phyloP scores from a whole-genome alignment of 2,329 filamentous ascomycete species.

The Xylaria sp. region DNA sequence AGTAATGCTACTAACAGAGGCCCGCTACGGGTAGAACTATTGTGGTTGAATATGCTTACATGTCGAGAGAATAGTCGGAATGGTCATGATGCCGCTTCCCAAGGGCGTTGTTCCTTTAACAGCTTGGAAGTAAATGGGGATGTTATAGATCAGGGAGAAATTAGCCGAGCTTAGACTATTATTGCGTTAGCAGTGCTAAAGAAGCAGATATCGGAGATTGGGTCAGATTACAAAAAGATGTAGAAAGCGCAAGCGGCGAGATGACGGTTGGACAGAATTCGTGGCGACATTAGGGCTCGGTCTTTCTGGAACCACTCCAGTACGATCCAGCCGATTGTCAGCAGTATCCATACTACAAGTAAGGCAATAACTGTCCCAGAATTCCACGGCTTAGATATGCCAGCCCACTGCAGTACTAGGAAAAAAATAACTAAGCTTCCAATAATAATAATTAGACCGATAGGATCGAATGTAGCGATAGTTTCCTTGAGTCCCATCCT shows the following conservation, averaged over 20 bases:
- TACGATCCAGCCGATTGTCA: constrained; percentile 43
- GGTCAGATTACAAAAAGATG: constrained; percentile 20
- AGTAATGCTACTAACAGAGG: background rate
- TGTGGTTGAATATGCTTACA: background rate
- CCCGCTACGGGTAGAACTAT: no score
- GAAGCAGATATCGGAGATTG: background rate
- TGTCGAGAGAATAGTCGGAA: constrained; percentile 52
- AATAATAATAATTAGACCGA: background rate
- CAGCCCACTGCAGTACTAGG: constrained; percentile 8
- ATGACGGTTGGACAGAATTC: constrained; percentile 22
- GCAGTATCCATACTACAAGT: constrained; percentile 46
- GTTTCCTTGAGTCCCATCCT: background rate
- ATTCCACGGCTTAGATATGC: constrained; percentile 46
- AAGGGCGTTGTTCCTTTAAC: constrained; percentile 50
- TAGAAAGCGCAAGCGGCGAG: constrained; percentile 10
- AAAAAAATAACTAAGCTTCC: constrained; percentile 1
- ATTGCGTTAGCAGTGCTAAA: background rate
- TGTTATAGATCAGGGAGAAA: constrained; percentile 48
- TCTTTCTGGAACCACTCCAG: constrained; percentile 36
- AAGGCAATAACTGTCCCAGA: constrained; percentile 48
- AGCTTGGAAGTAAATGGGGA: constrained; percentile 57
- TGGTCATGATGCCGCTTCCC: constrained; percentile 50
- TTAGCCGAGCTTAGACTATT: constrained; percentile 7
- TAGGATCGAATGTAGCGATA: constrained; percentile 1
- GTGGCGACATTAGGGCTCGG: constrained; percentile 32